These are phyloP conservation scores for Suillus placidus DNA, from an alignment of 768 basidiomycete genomes.

Conservation along the genomic window DNA sequence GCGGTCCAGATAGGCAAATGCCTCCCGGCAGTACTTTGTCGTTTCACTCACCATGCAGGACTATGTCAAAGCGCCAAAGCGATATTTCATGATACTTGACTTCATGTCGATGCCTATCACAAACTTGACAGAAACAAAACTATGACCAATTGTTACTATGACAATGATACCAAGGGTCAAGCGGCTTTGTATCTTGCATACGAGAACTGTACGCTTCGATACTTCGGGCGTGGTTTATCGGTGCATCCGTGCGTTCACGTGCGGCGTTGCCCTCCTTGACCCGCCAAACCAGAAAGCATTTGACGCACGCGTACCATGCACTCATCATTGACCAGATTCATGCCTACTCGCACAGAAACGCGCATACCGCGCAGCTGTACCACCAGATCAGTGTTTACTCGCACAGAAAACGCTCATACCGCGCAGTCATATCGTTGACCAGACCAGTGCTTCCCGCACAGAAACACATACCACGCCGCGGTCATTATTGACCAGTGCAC, in stretches of 20 bases:
- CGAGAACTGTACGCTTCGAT: slow-evolving; percentile 8
- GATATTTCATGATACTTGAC: neutral
- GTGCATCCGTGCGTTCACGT: slow-evolving; percentile 10
- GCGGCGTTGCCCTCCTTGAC: slow-evolving; percentile 13
- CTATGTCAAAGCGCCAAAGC: neutral
- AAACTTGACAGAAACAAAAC: neutral
- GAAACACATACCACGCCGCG: neutral
- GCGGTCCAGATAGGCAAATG: slow-evolving; percentile 15
- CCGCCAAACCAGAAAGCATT: neutral
- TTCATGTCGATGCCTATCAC: slow-evolving; percentile 4
- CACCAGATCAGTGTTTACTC: neutral
- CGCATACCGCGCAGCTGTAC: neutral
- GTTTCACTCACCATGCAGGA: slow-evolving; percentile 8
- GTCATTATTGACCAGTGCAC: neutral
- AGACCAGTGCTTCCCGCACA: neutral
- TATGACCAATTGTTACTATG: slow-evolving; percentile 2
- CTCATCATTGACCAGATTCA: neutral
- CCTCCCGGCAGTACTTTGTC: neutral
- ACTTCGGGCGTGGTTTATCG: slow-evolving; percentile 9
- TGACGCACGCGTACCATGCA: neutral
- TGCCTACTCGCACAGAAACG: neutral
- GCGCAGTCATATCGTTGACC: neutral
- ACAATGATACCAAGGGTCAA: slow-evolving; percentile 12
- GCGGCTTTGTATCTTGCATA: slow-evolving; percentile 12
- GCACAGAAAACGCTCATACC: slow-evolving; percentile 1